Evolutionary conservation across 768 basidiomycete species (phyloP).

Genomic region (Mycena galericulata): DNA sequence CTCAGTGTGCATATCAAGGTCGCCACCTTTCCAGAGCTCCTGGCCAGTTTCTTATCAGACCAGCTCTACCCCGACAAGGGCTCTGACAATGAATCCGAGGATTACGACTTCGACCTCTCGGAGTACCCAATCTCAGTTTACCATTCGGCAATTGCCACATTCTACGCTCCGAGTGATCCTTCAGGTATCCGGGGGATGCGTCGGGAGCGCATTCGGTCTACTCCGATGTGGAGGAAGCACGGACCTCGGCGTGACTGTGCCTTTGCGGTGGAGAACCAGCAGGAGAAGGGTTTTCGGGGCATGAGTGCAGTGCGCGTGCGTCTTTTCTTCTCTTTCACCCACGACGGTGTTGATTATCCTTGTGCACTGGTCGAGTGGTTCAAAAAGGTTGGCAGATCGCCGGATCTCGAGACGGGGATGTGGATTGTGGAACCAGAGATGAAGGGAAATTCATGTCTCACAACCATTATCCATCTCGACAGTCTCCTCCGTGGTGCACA

Average conservation of each 20-base stretch:
- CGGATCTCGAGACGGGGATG: slow-evolving; percentile 39
- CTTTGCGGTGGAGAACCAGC: slow-evolving; percentile 29
- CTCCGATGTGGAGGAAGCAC: slow-evolving; percentile 33
- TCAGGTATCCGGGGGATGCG: slow-evolving; percentile 39
- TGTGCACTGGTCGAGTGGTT: slow-evolving; percentile 45
- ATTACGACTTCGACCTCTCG: slow-evolving; percentile 16
- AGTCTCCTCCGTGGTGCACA: slow-evolving; percentile 34
- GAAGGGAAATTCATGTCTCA: not conserved
- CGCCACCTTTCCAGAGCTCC: slow-evolving; percentile 30
- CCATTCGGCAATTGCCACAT: slow-evolving; percentile 37
- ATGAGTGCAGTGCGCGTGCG: slow-evolving; percentile 35
- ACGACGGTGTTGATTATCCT: slow-evolving; percentile 32
- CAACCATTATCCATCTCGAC: slow-evolving; percentile 35
- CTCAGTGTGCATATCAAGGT: slow-evolving; percentile 30
- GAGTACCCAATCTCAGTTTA: slow-evolving; percentile 22
- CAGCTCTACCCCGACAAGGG: slow-evolving; percentile 29
- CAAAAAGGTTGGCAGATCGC: slow-evolving; percentile 27
- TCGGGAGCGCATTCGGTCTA: slow-evolving; percentile 37
- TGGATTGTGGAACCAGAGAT: slow-evolving; percentile 40
- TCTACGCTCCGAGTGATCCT: slow-evolving; percentile 38
- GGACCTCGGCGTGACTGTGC: slow-evolving; percentile 35
- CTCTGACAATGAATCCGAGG: not conserved
- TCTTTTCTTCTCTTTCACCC: slow-evolving; percentile 40
- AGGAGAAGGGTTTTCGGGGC: slow-evolving; percentile 32
- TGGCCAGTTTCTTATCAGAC: slow-evolving; percentile 37